Evolutionary conservation across 352 stramenopile genomes (phyloP), one percentile per base, ranked within the genome.

Genomic region (Pythium rhizo-oryzae): DNA sequence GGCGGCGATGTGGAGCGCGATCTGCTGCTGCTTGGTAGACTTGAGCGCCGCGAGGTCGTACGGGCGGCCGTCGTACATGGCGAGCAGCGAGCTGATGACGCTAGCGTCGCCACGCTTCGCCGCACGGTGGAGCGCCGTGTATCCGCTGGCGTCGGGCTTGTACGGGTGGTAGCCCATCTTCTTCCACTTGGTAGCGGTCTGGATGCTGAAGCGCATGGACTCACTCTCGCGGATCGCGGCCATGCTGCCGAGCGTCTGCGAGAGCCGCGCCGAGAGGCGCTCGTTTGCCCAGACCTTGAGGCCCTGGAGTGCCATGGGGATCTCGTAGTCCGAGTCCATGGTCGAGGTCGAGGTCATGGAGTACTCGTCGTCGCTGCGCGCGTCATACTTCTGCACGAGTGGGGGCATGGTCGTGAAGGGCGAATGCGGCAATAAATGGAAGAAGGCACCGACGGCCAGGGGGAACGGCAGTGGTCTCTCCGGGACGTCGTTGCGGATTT

Each of bases 251-350:
- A 93, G 81, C 30, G 71, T 75, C 54, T 83, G 72, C 56, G 82
- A 91, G 49, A 93, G 71, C 56, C 83, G 82, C 54, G 65, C 74
- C 13, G 85, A 93, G 65, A 92, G 79, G 62, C 81, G 82, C 59
- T 91, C 79, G 65, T 81, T 93, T 39, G 51, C 76, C 82, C 82
- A 91, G 3, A 79, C 65, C 74, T 87, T 76, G 57, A 91, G 76
- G 28, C 74, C 74, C 66, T 89, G 82, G 30, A 93, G 75, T 55
- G 80, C 80, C 67, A 84, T 81, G 23, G 85, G 85, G 65, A 91
- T 90, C 72, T 93, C 85, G 65, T 90, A 92, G 73, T 93, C 85
- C 65, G 83, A 93, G 80, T 92, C 85, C 84, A 93, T 92, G 21
- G 83, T 92, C 18, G 85, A 93, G 53, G 83, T 92, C 16, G 83